A percentile compares a stretch with the other conserved stretches of the same genome.
Conservation (phyloP, 352 stramenopile species). For the Globisporangium okanoganense region DNA sequence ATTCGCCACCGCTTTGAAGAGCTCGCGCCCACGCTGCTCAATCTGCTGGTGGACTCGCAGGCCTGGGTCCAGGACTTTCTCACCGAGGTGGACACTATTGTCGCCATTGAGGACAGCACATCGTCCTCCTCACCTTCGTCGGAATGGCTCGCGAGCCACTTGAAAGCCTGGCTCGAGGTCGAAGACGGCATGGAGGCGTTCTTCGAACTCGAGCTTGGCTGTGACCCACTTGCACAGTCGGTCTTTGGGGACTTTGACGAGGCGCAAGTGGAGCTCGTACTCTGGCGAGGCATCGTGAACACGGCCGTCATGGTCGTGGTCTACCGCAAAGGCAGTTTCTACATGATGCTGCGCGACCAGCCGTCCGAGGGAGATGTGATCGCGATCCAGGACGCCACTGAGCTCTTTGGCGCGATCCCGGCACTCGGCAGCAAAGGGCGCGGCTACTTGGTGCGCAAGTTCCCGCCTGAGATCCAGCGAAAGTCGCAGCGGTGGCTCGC, state of each 20-base stretch:
- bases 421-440: conserved; percentile 39
- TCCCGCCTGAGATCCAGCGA: conserved; percentile 16
- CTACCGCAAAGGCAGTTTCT: conserved; percentile 50
- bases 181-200: conserved; percentile 49
- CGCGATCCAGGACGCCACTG: conserved; percentile 24
- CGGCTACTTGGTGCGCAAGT: conserved; percentile 48
- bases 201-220: conserved; percentile 50
- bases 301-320: conserved; percentile 46
- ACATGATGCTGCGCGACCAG: conserved; percentile 33
- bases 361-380: conserved; percentile 18
- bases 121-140: conserved; percentile 12
- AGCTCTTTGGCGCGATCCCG: conserved; percentile 46
- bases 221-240: conserved; percentile 11
- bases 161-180: conserved; percentile 51
- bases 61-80: conserved; percentile 51
- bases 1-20: conserved; percentile 25
- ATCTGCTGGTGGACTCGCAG: conserved; percentile 46
- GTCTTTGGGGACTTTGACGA: conserved; percentile 17
- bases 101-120: conserved; percentile 6
- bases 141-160: conserved; percentile 32
- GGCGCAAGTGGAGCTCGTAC: conserved; percentile 31
- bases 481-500: conserved; percentile 33
- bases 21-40: conserved; percentile 28
- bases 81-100: conserved; percentile 36
- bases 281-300: conserved; percentile 64